Evolutionary conservation across 495 filamentous ascomycete genomes (phyloP), one percentile per base, ranked within the genome.

Genomic region (Parathielavia appendiculata): DNA sequence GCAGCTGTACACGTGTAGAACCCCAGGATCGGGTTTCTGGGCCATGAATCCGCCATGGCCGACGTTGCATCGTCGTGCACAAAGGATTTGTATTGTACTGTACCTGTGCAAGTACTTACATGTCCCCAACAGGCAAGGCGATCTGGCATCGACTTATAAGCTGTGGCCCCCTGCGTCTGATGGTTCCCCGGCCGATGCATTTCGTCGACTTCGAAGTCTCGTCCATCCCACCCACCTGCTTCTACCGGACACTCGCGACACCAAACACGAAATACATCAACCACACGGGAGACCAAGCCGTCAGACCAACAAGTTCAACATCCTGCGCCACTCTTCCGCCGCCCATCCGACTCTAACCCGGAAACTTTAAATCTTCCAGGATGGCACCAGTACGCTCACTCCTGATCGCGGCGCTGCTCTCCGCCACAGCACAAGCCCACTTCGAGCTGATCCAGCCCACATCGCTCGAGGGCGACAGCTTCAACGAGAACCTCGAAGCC

Each of bases 361-460:
- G n/a, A n/a, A 35, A 23, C 11, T 30, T 20, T 4, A 6, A 26
- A 8, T 1, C 11, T 7, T 20, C 20, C 17, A 66, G 40, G 54
- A 71, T 73, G 71, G 64, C 69, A 17, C 60, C 61, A n/a, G 44
- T 72, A 34, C 30, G 55, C 38, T 58, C 63, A 9, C 40, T 64
- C 52, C 19, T 66, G 53, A 50, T 63, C 19, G 51, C 67, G 1
- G 34, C 64, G 56, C 52, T 71, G 54, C 68, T 76, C 45, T 61
- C 76, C 39, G 62, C 69, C 36, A 41, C 69, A 41, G 64, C 71
- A 32, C 67, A 63, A 16, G 79, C 75, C 51, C 79, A 81, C 66
- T 81, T 80, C 66, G 59, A 68, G 10, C 66, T 83, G 44, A 57
- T 70, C 52, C 68, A 69, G 49, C 80, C 80, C 6, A 32, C 65